These are phyloP conservation scores for Perilla frutescens DNA, from an alignment of 257 asterid genomes.

Conservation along the genomic window DNA sequence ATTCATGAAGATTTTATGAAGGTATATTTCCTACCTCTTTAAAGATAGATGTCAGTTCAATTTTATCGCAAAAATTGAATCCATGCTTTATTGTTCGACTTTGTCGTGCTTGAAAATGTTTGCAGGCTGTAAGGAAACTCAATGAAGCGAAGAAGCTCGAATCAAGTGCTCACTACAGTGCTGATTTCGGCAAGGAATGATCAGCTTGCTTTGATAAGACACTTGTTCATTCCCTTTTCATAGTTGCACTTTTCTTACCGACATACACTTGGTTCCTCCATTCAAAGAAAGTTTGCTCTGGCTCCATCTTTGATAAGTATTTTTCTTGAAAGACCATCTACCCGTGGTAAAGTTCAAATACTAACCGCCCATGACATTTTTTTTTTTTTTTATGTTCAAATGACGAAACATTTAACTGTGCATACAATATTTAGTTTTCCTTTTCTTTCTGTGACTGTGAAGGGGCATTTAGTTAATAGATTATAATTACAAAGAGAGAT, in stretches of 20 bases:
- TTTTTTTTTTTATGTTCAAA: no score
- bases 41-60: neutral
- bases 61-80: neutral
- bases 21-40: conserved; percentile 46
- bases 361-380: no score
- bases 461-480: no score
- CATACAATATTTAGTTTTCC: no score
- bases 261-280: no score
- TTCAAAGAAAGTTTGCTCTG: no score
- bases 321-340: no score
- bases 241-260: neutral
- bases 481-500: no score
- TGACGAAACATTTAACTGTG: no score
- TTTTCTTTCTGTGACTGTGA: no score
- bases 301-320: no score
- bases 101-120: conserved; percentile 17
- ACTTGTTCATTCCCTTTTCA: neutral
- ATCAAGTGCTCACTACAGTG: conserved; percentile 86
- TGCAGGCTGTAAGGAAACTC: conserved; percentile 89
- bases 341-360: no score
- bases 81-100: neutral
- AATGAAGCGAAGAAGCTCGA: conserved; percentile 97
- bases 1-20: conserved; percentile 96
- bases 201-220: neutral
- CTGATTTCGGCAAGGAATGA: conserved; percentile 90